phyloP scores from a whole-genome alignment of 768 basidiomycete genomes.

The Kwoniella botswanensis region DNA sequence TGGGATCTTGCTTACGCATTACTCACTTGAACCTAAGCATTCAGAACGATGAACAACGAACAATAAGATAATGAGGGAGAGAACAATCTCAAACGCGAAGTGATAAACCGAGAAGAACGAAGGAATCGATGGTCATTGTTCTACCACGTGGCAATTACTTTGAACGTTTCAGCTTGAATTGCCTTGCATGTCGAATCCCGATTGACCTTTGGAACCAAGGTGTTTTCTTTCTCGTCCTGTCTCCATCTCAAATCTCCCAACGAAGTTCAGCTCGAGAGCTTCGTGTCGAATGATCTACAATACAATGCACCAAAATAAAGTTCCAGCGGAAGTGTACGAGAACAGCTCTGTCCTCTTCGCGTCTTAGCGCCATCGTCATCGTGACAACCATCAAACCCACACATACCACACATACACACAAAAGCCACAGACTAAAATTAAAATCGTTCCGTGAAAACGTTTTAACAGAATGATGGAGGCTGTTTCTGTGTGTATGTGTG shows the following conservation, averaged over 20 bases:
- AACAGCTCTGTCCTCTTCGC: neutral
- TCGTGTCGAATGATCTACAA: neutral
- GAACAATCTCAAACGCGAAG: neutral
- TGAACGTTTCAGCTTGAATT: neutral
- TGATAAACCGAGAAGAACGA: neutral
- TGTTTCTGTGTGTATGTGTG: neutral
- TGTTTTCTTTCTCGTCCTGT: neutral
- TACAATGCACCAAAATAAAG: neutral
- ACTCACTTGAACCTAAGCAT: neutral
- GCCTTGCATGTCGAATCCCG: neutral
- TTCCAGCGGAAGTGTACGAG: neutral
- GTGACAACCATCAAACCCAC: slow-evolving; percentile 2
- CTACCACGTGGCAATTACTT: neutral
- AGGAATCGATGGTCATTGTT: slow-evolving; percentile 2
- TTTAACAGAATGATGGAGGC: neutral
- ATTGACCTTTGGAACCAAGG: neutral
- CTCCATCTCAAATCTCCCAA: neutral
- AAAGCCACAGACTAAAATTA: neutral
- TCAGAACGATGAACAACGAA: neutral
- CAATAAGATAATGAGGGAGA: neutral
- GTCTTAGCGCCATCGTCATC: neutral
- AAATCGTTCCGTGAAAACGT: neutral
- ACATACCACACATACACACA: neutral
- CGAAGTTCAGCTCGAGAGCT: neutral
- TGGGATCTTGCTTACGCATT: neutral